Percentiles rank a stretch among this genome's conserved stretches.
phyloP scores from a whole-genome alignment of 306 rosid species.

The Ammopiptanthus mongolicus region DNA sequence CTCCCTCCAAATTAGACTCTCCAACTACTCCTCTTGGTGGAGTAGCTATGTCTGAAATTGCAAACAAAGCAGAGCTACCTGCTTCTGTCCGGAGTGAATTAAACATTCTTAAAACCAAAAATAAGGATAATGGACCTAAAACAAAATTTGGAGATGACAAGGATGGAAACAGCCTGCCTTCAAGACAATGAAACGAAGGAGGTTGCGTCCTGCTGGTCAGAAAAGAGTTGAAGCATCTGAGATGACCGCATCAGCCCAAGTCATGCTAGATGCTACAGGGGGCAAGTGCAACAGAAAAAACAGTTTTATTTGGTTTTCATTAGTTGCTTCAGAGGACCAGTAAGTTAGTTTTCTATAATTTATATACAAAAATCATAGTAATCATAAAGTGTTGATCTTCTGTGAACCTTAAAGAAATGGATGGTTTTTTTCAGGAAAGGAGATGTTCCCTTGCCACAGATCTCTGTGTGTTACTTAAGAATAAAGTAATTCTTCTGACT shows the following conservation, averaged over 20 bases:
- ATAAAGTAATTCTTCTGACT: conserved; percentile 57
- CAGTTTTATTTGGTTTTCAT: conserved; percentile 88
- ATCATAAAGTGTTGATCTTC: not conserved
- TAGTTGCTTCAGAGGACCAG: conserved; percentile 90
- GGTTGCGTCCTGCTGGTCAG: conserved; percentile 57
- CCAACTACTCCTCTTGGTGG: conserved; percentile 41
- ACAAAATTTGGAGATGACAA: conserved; percentile 50
- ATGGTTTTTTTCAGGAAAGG: conserved; percentile 69
- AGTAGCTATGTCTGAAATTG: conserved; percentile 34
- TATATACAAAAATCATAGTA: not conserved
- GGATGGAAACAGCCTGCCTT: conserved; percentile 39
- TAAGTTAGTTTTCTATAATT: conserved; percentile 37
- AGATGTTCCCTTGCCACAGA: conserved; percentile 81
- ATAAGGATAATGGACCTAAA: conserved; percentile 55
- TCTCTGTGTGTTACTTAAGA: conserved; percentile 78
- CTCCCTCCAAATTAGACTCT: conserved; percentile 57
- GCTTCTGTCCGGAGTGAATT: conserved; percentile 32
- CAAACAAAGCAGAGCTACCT: conserved; percentile 43
- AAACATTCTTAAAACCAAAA: conserved; percentile 52
- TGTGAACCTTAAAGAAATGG: not conserved
- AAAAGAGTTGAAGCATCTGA: conserved; percentile 52
- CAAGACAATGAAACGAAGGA: conserved; percentile 57
- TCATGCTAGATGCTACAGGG: conserved; percentile 51
- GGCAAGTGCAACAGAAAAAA: conserved; percentile 43
- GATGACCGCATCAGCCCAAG: conserved; percentile 53